Conservation (phyloP, 257 asterid genomes). For the Jacaranda copaia region DNA sequence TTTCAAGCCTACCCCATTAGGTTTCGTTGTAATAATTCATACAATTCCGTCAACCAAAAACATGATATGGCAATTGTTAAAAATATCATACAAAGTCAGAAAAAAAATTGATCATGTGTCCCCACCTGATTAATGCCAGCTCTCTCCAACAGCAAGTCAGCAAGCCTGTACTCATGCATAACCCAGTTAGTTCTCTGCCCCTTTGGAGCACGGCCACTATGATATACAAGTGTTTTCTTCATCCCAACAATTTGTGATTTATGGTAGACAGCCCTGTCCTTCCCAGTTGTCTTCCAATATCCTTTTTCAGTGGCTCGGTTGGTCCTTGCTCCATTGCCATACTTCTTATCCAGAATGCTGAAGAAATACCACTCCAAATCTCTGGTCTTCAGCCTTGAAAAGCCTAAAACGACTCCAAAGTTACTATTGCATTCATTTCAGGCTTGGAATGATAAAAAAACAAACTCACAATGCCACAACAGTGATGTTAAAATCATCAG, state of each 20-base stretch:
- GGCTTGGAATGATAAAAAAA: constrained; percentile 14
- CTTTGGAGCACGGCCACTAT: constrained; percentile 90
- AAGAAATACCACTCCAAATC: constrained; percentile 96
- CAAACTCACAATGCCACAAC: neutral
- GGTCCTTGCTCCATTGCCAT: constrained; percentile 89
- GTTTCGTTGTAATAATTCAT: neutral
- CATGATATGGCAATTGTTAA: neutral
- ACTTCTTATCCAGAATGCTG: constrained; percentile 87
- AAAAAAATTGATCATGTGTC: neutral
- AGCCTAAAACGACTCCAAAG: constrained; percentile 48
- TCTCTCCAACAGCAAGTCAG: constrained; percentile 75
- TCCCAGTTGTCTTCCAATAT: constrained; percentile 98
- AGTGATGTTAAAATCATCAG: neutral
- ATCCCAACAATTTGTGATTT: constrained; percentile 75
- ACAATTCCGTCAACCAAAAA: neutral
- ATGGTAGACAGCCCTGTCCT: constrained; percentile 84
- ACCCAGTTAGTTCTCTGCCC: constrained; percentile 96
- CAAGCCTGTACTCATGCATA: constrained; percentile 93
- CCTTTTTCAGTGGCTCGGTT: constrained; percentile 92
- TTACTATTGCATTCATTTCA: constrained; percentile 14
- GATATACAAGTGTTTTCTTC: constrained; percentile 96
- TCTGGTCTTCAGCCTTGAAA: constrained; percentile 74
- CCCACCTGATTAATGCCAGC: constrained; percentile 83
- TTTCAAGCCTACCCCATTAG: neutral
- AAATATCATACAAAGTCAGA: neutral